Evolutionary conservation across 176 grass and related monocot genomes (phyloP).

Genomic region (Lolium rigidum): DNA sequence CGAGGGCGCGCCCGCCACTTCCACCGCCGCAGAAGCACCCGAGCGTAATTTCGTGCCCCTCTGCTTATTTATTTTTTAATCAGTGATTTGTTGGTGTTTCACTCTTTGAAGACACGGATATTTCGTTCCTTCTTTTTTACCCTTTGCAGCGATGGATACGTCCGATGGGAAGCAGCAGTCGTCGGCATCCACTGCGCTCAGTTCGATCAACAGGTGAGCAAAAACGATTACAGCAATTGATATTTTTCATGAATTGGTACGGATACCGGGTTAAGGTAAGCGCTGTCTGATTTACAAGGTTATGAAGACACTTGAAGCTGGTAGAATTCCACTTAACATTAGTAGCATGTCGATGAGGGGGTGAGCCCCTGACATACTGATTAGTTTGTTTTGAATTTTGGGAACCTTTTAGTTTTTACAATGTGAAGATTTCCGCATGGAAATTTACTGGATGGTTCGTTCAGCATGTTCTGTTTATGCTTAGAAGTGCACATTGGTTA

Average conservation of each 20-base stretch:
- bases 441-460: not conserved
- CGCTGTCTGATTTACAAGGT: not conserved
- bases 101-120: not conserved
- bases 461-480: not conserved
- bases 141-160: conserved; percentile 73
- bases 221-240: not conserved
- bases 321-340: not conserved
- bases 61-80: not conserved
- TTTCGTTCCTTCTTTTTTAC: not conserved
- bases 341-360: too few relatives aligned
- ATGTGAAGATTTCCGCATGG: not conserved
- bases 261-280: not conserved
- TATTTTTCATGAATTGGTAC: not conserved
- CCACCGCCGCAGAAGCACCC: conserved; percentile 19
- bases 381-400: not conserved
- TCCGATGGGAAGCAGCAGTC: conserved; percentile 46
- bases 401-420: not conserved
- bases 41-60: conserved; percentile 43
- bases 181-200: conserved; percentile 35
- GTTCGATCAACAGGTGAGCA: conserved; percentile 63
- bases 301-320: not conserved
- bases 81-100: not conserved
- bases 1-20: conserved; percentile 30
- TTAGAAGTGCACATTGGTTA: not conserved
- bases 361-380: too few relatives aligned